These are phyloP conservation scores for Monosporozyma unispora DNA, from an alignment of 805 yeast species.

Conservation along the genomic window DNA sequence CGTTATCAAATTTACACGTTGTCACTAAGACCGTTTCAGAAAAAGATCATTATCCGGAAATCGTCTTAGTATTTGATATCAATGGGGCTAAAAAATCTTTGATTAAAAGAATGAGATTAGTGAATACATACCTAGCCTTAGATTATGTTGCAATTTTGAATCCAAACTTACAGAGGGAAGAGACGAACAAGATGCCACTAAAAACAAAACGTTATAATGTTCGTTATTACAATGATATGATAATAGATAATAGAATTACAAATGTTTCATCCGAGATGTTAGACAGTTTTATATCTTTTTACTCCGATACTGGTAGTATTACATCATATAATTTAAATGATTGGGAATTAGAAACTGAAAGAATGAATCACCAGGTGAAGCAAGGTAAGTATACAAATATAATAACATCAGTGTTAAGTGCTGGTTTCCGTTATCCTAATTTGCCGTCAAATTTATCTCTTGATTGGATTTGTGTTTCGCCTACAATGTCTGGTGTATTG, in stretches of 20 bases:
- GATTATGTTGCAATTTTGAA: constrained; percentile 15
- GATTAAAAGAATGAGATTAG: constrained; percentile 21
- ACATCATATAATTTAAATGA: constrained; percentile 19
- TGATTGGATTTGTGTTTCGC: constrained; percentile 29
- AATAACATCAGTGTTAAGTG: constrained; percentile 25
- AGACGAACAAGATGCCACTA: constrained; percentile 5
- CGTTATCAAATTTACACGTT: constrained; percentile 19
- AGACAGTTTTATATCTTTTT: constrained; percentile 21
- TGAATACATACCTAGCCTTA: constrained; percentile 14
- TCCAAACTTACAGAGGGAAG: constrained; percentile 6
- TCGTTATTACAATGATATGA: constrained; percentile 10
- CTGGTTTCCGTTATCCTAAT: constrained; percentile 22
- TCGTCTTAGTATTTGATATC: constrained; percentile 20
- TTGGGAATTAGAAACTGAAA: constrained; percentile 22
- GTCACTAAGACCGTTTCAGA: constrained; percentile 24
- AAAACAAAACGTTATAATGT: constrained; percentile 16
- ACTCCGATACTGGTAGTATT: constrained; percentile 19
- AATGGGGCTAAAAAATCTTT: constrained; percentile 18
- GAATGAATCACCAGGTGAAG: constrained; percentile 14
- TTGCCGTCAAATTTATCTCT: constrained; percentile 15
- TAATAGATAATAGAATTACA: constrained; percentile 12
- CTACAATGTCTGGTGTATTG: constrained; percentile 27
- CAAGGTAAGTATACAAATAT: constrained; percentile 21
- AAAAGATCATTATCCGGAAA: constrained; percentile 23
- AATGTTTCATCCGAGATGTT: constrained; percentile 22